phyloP scores from a whole-genome alignment of 2,329 filamentous ascomycete genomes.

The Orbilia oligospora region DNA sequence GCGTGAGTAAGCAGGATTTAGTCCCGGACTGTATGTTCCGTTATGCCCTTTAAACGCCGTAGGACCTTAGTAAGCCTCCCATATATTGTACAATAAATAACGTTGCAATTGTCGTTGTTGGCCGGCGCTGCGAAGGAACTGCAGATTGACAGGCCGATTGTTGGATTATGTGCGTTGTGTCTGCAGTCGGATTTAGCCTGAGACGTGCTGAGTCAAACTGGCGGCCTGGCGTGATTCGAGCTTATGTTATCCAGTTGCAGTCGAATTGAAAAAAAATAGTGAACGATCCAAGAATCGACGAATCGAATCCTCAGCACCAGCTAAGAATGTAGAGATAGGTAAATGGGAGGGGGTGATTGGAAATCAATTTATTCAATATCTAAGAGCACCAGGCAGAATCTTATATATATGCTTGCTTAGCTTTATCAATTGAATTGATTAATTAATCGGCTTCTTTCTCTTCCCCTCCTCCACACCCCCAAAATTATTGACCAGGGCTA shows the following conservation, averaged over 20 bases:
- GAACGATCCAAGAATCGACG: not conserved
- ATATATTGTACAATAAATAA: conserved; percentile 6
- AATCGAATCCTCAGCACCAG: not conserved
- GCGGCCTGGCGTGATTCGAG: conserved; percentile 6
- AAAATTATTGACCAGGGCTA: conserved; percentile 33
- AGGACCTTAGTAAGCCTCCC: not conserved
- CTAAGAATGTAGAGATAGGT: not conserved
- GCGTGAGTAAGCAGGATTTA: not conserved
- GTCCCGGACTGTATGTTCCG: not conserved
- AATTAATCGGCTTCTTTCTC: not conserved
- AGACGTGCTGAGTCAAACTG: not conserved
- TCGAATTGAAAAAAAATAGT: not conserved
- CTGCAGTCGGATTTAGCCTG: conserved; percentile 12
- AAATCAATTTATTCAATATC: not conserved
- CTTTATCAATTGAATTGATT: conserved; percentile 12
- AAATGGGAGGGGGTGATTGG: conserved; percentile 6
- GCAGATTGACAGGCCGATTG: not conserved
- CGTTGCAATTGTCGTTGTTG: not conserved
- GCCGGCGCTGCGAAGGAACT: not conserved
- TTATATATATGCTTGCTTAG: conserved; percentile 35
- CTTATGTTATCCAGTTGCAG: not conserved
- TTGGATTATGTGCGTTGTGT: conserved; percentile 25
- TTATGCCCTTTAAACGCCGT: not conserved
- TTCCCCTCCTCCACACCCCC: conserved; percentile 5
- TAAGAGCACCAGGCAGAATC: not conserved